Percentiles rank a stretch among this genome's conserved stretches.
Conservation (phyloP, 306 rosid genomes). For the Oemleria cerasiformis region DNA sequence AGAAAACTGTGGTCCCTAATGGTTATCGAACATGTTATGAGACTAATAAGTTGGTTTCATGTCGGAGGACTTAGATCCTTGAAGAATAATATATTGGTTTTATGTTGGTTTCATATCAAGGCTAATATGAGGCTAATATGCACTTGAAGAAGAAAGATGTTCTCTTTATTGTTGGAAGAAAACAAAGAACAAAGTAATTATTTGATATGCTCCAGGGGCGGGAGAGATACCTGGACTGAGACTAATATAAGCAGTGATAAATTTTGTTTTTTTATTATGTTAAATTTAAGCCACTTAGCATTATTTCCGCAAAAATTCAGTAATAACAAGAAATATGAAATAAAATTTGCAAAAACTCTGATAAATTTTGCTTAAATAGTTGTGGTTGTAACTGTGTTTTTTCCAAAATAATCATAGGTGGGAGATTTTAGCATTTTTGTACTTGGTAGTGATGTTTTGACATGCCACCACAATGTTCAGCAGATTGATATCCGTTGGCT, state of each 20-base stretch:
- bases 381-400: slow-evolving; percentile 1
- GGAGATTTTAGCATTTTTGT: not conserved
- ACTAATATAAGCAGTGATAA: not conserved
- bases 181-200: not conserved
- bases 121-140: not conserved
- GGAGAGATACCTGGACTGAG: not conserved
- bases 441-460: not conserved
- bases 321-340: too few relatives aligned
- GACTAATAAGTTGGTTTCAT: not conserved
- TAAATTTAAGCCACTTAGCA: too few relatives aligned
- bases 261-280: not conserved
- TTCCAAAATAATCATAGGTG: not conserved
- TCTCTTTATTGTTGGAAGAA: too few relatives aligned
- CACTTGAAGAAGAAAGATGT: not conserved
- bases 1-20: not conserved
- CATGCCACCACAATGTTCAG: not conserved
- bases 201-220: not conserved
- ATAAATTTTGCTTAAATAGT: not conserved
- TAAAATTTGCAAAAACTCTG: too few relatives aligned
- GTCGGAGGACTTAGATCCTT: not conserved
- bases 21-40: not conserved
- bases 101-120: not conserved
- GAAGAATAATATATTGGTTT: too few relatives aligned
- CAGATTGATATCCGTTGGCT: not conserved
- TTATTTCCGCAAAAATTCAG: too few relatives aligned